These are phyloP conservation scores for Candida freyschussii DNA, from an alignment of 1,139 yeast genomes.

Conservation along the genomic window DNA sequence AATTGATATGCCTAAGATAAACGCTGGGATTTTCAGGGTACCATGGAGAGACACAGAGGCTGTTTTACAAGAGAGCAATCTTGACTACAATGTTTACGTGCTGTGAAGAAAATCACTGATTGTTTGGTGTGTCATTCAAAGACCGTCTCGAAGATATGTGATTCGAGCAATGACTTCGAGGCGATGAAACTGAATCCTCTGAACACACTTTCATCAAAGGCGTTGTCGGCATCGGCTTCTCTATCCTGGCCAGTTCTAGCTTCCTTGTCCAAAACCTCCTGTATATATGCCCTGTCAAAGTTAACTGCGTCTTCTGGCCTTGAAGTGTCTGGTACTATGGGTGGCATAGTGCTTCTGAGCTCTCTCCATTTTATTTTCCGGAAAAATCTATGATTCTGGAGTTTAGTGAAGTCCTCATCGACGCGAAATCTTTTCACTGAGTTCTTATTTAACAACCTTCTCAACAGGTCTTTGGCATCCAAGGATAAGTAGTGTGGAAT, in stretches of 20 bases:
- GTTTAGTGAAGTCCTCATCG: slow-evolving; percentile 61
- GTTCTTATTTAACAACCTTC: slow-evolving; percentile 68
- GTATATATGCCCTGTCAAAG: slow-evolving; percentile 80
- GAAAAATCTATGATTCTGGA: slow-evolving; percentile 71
- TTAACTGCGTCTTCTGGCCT: slow-evolving; percentile 85
- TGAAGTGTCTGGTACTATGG: slow-evolving; percentile 78
- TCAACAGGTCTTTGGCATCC: slow-evolving; percentile 78
- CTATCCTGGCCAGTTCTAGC: neutral
- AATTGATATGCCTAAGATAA: slow-evolving; percentile 62
- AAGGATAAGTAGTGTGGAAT: slow-evolving; percentile 71
- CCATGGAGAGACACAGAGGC: slow-evolving; percentile 71
- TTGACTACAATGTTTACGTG: slow-evolving; percentile 41
- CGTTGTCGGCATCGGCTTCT: slow-evolving; percentile 4
- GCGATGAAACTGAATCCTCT: slow-evolving; percentile 26
- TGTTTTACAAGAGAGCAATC: slow-evolving; percentile 33
- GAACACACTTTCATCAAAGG: slow-evolving; percentile 13
- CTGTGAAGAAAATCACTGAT: slow-evolving; percentile 12
- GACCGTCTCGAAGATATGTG: slow-evolving; percentile 3
- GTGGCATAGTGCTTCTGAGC: slow-evolving; percentile 40
- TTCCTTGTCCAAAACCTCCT: slow-evolving; percentile 21
- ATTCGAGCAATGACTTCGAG: slow-evolving; percentile 14
- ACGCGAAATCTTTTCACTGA: slow-evolving; percentile 73
- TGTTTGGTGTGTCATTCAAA: no score
- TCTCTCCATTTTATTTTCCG: slow-evolving; percentile 70
- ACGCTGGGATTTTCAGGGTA: slow-evolving; percentile 73